Conservation (phyloP, 345 rosid genomes). For the Anacardium occidentale region DNA sequence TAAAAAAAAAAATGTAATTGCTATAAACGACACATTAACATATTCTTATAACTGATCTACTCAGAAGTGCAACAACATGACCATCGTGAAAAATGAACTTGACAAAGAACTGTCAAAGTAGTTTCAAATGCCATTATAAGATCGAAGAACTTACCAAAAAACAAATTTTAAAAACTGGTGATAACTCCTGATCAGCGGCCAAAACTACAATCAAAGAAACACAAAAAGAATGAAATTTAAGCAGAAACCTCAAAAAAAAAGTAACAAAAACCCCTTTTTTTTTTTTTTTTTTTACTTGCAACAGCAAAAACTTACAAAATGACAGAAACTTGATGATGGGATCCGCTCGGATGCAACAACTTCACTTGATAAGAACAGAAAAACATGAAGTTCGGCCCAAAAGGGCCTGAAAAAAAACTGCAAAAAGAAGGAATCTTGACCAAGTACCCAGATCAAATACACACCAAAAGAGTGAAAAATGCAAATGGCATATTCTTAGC, state of each 20-base stretch:
- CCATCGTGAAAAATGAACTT: background rate
- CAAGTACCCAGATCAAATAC: constrained; percentile 20
- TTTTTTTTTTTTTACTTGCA: background rate
- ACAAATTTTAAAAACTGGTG: background rate
- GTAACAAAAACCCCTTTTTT: background rate
- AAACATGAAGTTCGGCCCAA: constrained; percentile 19
- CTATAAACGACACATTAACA: constrained; percentile 1
- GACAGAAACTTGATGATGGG: constrained; percentile 4
- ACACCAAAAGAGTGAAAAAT: constrained; percentile 27
- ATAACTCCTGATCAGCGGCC: constrained; percentile 11
- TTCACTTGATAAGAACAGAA: constrained; percentile 13
- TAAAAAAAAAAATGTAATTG: background rate
- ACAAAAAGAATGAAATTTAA: constrained; percentile 3
- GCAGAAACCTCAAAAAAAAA: background rate
- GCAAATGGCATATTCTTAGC: constrained; percentile 24
- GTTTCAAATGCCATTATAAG: constrained; percentile 2
- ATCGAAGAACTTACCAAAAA: constrained; percentile 15
- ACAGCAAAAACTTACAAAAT: constrained; percentile 9
- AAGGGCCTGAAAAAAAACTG: constrained; percentile 31
- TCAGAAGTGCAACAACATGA: constrained; percentile 2
- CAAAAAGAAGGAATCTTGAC: background rate
- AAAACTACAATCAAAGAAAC: constrained; percentile 14
- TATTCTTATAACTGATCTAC: background rate
- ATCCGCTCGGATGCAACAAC: constrained; percentile 11
- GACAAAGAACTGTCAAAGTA: background rate